A percentile compares a stretch with the other conserved stretches of the same genome.
These are phyloP conservation scores for Falciphora oryzae DNA, from an alignment of 2,329 filamentous ascomycete species.

Conservation along the genomic window DNA sequence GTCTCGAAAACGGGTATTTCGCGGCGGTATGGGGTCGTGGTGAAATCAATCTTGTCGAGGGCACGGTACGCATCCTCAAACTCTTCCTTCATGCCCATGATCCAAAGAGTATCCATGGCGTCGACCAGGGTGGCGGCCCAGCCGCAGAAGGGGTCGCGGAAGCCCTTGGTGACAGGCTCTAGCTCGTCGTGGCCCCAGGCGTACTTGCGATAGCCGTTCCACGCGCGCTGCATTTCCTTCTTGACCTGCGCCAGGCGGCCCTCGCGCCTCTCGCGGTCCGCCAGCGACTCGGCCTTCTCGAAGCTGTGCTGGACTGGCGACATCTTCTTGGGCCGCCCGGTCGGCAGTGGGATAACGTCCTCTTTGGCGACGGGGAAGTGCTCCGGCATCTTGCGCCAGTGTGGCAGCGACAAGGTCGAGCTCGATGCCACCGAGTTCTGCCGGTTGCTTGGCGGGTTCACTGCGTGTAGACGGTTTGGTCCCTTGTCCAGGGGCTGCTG, in stretches of 20 bases:
- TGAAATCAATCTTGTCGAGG: conserved; percentile 76
- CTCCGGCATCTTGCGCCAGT: conserved; percentile 71
- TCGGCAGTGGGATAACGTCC: conserved; percentile 70
- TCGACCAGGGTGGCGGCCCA: conserved; percentile 89
- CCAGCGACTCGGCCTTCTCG: conserved; percentile 50
- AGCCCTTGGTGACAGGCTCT: conserved; percentile 60
- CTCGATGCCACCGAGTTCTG: conserved; percentile 16
- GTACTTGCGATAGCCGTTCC: conserved; percentile 72
- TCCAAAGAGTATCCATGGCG: conserved; percentile 77
- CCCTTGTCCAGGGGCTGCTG: conserved; percentile 16
- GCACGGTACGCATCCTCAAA: conserved; percentile 72
- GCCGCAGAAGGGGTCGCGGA: conserved; percentile 78
- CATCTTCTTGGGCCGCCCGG: conserved; percentile 61
- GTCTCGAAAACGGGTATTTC: conserved; percentile 92
- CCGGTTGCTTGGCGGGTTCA: conserved; percentile 21
- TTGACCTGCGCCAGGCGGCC: conserved; percentile 62
- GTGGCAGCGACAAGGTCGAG: conserved; percentile 32
- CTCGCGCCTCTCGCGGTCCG: conserved; percentile 55
- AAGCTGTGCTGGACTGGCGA: conserved; percentile 74
- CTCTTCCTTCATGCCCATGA: conserved; percentile 72
- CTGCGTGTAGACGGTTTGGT: conserved; percentile 5
- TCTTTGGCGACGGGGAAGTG: conserved; percentile 69
- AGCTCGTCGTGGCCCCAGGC: conserved; percentile 89
- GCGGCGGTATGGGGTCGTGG: conserved; percentile 51
- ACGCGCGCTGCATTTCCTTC: conserved; percentile 69